These are phyloP conservation scores for Vitis rotundifolia DNA, from an alignment of 164 flowering plant genomes.

Conservation along the genomic window DNA sequence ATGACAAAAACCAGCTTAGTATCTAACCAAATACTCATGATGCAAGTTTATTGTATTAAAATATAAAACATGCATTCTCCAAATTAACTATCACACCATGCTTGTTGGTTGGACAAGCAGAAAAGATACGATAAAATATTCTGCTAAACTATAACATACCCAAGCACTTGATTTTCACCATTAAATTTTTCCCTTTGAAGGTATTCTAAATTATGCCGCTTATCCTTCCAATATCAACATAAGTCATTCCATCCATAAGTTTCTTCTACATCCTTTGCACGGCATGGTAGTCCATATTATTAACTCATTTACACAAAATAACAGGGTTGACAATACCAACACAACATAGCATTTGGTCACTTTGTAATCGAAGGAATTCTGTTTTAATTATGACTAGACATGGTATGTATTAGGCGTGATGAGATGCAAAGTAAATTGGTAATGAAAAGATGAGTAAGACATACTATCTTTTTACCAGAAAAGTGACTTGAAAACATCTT, in stretches of 20 bases:
- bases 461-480: slow-evolving; percentile 52
- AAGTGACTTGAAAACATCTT: slow-evolving; percentile 60
- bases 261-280: not conserved
- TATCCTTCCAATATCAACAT: not conserved
- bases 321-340: not conserved
- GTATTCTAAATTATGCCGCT: not conserved
- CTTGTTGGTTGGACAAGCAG: too few relatives aligned
- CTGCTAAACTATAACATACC: not conserved
- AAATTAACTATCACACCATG: too few relatives aligned
- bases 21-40: not conserved
- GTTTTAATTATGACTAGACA: not conserved
- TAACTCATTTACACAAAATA: not conserved
- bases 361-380: too few relatives aligned
- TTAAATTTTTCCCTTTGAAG: not conserved
- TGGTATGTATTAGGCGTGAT: not conserved
- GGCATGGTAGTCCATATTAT: not conserved
- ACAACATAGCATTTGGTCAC: too few relatives aligned
- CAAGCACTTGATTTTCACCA: not conserved
- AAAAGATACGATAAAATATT: too few relatives aligned
- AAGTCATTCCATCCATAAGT: not conserved
- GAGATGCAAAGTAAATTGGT: not conserved
- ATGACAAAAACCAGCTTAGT: not conserved
- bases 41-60: not conserved
- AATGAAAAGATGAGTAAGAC: slow-evolving; percentile 25
- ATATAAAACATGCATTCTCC: too few relatives aligned